Base-by-base conservation (phyloP, 2,329 filamentous ascomycete species). In the Acrocalymma vagum region DNA sequence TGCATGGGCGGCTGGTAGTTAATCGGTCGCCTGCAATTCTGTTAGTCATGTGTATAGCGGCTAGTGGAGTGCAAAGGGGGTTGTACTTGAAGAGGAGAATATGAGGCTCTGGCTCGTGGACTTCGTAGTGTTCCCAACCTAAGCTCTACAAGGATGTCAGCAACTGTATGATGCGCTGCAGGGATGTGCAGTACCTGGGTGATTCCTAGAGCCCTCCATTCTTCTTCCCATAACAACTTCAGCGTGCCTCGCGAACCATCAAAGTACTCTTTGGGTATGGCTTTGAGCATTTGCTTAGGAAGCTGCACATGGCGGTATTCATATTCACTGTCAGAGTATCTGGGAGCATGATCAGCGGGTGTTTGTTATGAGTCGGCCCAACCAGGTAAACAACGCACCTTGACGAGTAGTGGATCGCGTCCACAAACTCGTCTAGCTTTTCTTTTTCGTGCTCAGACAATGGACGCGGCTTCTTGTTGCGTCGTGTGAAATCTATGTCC, bases 71-170 rank as follows among this genome's bases (percentile, higher is more conserved):
- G 6, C 24, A 10, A 14, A 11, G 4, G 6, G 17, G 5, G 18
- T 78, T 88, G 72, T 77, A 96, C 93, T 99, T 99, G 83, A 99
- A 99, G 21, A 99, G 83, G 39, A 99, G 82, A 64, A 99, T 99
- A 72, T 99, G 94, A 53, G 94, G 94, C 76, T 99, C 94, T 28
- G 94, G 94, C 72, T 97, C 94, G 72, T 99, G 94, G 38, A 99
- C 94, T 73, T 99, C 94, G 70, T 99, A 99, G 72, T 99, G 94
- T 71, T 97, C 93, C 94, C 94, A 99, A 42, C 94, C 94, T 63
- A 99, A 78, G 78, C 93, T 97, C 92, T 97, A 67, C 33, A 21
- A 21, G 27, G 10, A 16, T 29, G 31, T 63, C 36, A 63, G 55
- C 27, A 29, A 11, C 26, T 24, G 13, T 1, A 5, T 6, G 10